Evolutionary conservation across 1,139 yeast species (phyloP), one percentile per base, ranked within the genome.

Genomic region (Pichia sp.): DNA sequence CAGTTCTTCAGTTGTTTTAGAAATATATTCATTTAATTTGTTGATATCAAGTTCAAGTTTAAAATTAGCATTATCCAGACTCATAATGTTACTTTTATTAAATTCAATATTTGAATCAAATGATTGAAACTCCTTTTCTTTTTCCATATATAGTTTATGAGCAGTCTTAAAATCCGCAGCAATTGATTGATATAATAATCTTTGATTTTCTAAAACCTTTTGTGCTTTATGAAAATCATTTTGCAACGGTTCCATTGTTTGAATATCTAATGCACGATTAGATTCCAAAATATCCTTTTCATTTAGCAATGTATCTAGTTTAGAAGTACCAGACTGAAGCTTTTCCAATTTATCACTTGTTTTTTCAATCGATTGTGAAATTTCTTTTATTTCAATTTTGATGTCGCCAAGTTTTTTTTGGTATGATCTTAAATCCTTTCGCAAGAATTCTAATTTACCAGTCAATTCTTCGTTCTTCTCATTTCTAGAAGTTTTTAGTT

Each of bases 241-340:
- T 42, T 54, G 49, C 11, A 53, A 22, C 8, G 56, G 53, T 28
- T 50, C 49, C 19, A 57, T 43, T 22, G 45, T 49, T 45, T 52
- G 54, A 29, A 51, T 46, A 14, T 48, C 42, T 10, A 54, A 45
- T 2, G 49, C 47, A 19, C 50, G 43, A 25, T 45, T 44, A 7
- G 57, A 39, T 27, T 44, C 48, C 3, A 52, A 10, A 3, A 28
- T 47, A 3, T 49, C 49, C 27, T 47, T 57, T 44, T 58, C 60
- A 9, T 60, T 64, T 19, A 57, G 48, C 22, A 56, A 55, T 2
- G 62, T 57, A 25, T 64, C 67, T 3, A 64, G 44, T 30, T 60
- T 66, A 14, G 75, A 75, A 3, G 73, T 68, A 51, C 75, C 76
- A 25, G 67, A 56, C 25, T 57, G 70, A 56, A 73, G 60, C 53